Percentiles rank a stretch among this genome's conserved stretches.
Conservation (phyloP, 345 rosid species). For the Aegle marmelos region DNA sequence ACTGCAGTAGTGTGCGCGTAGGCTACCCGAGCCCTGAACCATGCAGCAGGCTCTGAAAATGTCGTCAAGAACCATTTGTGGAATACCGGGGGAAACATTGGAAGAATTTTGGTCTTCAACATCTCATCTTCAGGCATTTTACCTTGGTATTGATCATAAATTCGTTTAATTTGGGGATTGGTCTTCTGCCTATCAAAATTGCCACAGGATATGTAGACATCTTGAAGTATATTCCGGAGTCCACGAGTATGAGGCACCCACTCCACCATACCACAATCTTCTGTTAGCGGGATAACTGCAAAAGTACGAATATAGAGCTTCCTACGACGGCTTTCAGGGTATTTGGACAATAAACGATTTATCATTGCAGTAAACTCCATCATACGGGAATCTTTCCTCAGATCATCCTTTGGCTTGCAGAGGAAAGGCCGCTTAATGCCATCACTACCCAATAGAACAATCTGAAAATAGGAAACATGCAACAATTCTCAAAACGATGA, state of each 20-base stretch:
- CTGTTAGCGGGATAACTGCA: conserved; percentile 95
- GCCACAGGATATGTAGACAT: conserved; percentile 68
- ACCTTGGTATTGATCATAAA: conserved; percentile 80
- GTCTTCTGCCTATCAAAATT: conserved; percentile 91
- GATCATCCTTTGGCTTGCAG: conserved; percentile 98
- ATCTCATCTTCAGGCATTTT: conserved; percentile 84
- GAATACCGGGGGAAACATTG: conserved; percentile 94
- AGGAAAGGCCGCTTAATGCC: conserved; percentile 92
- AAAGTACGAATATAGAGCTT: conserved; percentile 91
- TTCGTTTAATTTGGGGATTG: conserved; percentile 82
- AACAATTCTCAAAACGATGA: conserved; percentile 5
- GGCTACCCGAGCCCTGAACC: conserved; percentile 96
- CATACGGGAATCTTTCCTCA: conserved; percentile 99
- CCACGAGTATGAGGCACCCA: conserved; percentile 99
- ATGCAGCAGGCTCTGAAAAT: conserved; percentile 98
- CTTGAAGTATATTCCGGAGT: conserved; percentile 91
- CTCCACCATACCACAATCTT: conserved; percentile 98
- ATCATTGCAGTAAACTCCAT: conserved; percentile 99
- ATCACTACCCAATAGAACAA: conserved; percentile 88
- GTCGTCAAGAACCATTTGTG: conserved; percentile 94
- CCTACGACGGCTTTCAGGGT: conserved; percentile 93
- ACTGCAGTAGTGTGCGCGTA: conserved; percentile 98
- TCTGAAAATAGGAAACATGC: conserved; percentile 39
- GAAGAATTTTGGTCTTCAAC: conserved; percentile 89
- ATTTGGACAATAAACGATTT: conserved; percentile 82